Percentiles rank a stretch among this genome's conserved stretches.
phyloP scores from a whole-genome alignment of 345 rosid species.

The Melastoma malabathricum region DNA sequence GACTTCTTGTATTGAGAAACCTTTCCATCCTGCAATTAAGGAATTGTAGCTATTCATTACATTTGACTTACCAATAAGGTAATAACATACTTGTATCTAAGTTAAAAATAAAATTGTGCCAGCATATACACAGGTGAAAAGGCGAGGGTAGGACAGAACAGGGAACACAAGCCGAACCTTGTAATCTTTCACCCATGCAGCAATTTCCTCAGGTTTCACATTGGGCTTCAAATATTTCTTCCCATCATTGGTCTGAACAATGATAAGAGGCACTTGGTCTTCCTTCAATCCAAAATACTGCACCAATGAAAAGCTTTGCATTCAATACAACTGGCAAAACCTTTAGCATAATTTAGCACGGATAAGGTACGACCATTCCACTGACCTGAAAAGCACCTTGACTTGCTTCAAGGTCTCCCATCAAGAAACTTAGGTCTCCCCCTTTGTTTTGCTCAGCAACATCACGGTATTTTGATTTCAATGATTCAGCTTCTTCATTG shows the following conservation, averaged over 20 bases:
- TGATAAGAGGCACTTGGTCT: slow-evolving; percentile 69
- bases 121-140: too few species aligned
- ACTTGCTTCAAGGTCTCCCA: slow-evolving; percentile 83
- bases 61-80: neutral
- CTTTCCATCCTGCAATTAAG: slow-evolving; percentile 64
- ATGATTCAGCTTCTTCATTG: slow-evolving; percentile 38
- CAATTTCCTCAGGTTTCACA: slow-evolving; percentile 53
- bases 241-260: slow-evolving; percentile 54
- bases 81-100: neutral
- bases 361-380: slow-evolving; percentile 1
- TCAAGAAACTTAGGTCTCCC: slow-evolving; percentile 51
- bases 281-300: slow-evolving; percentile 90
- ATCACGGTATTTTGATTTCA: slow-evolving; percentile 51
- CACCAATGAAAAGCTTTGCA: slow-evolving; percentile 4
- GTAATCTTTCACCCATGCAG: slow-evolving; percentile 73
- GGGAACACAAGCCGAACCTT: slow-evolving; percentile 33
- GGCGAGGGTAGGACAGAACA: neutral
- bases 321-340: neutral
- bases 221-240: slow-evolving; percentile 68
- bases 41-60: neutral
- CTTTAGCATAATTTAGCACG: slow-evolving; percentile 3
- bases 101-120: neutral
- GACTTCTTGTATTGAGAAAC: slow-evolving; percentile 51
- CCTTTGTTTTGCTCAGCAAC: slow-evolving; percentile 67
- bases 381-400: slow-evolving; percentile 82